Conservation (phyloP, 176 grass and related monocot genomes). For the Bothriochloa decipiens region DNA sequence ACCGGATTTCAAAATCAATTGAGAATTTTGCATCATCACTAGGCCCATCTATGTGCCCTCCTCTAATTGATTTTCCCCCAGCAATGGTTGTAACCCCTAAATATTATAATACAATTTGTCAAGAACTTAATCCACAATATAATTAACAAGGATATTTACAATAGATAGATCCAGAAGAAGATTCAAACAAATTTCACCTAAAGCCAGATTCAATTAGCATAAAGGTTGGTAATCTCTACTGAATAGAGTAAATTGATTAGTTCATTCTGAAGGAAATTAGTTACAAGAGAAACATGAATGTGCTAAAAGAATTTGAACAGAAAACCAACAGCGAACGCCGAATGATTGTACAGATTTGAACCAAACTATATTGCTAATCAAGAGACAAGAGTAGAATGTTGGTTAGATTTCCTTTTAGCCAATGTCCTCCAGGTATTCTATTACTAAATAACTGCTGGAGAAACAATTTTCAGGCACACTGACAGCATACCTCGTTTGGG, state of each 20-base stretch:
- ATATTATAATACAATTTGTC: slow-evolving; percentile 32
- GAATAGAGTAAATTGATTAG: slow-evolving; percentile 7
- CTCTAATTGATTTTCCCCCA: slow-evolving; percentile 78
- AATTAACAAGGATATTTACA: background rate
- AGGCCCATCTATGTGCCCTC: slow-evolving; percentile 80
- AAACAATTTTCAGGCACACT: background rate
- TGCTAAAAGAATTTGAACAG: background rate
- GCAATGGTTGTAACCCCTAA: slow-evolving; percentile 97
- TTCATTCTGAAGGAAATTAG: slow-evolving; percentile 6
- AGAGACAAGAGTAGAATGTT: background rate
- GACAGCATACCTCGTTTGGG: background rate
- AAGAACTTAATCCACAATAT: slow-evolving; percentile 2
- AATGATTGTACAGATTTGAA: background rate
- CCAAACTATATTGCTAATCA: background rate
- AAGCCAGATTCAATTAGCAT: slow-evolving; percentile 30
- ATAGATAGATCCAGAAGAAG: background rate
- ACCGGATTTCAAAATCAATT: slow-evolving; percentile 87
- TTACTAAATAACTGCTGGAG: background rate
- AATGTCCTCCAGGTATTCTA: background rate
- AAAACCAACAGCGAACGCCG: background rate
- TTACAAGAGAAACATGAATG: background rate
- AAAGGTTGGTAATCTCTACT: background rate
- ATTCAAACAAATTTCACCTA: slow-evolving; percentile 3
- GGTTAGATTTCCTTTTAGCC: background rate
- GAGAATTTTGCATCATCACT: slow-evolving; percentile 97